A percentile compares a stretch with the other conserved stretches of the same genome.
These are phyloP conservation scores for Didymella exigua DNA, from an alignment of 2,329 filamentous ascomycete species.

Conservation along the genomic window DNA sequence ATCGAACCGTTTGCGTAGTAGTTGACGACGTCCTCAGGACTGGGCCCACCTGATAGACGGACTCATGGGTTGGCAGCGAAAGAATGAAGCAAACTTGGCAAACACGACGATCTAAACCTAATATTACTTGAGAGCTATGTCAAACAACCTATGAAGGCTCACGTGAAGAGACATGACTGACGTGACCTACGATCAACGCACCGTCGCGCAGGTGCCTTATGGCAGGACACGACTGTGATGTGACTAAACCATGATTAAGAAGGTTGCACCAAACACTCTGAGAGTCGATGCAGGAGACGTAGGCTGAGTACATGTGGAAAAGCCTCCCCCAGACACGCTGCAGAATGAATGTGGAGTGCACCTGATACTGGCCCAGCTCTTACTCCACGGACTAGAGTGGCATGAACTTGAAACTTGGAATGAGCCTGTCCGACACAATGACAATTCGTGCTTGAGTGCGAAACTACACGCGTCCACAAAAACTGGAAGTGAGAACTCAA, in stretches of 20 bases:
- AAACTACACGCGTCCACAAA: too few species aligned
- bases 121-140: not conserved
- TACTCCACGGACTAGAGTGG: not conserved
- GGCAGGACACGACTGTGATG: too few species aligned
- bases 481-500: too few species aligned
- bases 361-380: not conserved
- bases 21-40: not conserved
- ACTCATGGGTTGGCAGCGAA: not conserved
- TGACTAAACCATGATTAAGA: too few species aligned
- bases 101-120: not conserved
- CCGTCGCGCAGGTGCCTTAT: not conserved
- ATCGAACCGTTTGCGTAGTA: not conserved
- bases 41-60: not conserved
- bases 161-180: not conserved
- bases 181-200: not conserved
- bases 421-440: too few species aligned
- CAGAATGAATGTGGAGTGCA: not conserved
- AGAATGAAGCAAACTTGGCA: not conserved
- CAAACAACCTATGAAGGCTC: not conserved
- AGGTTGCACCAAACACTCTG: too few species aligned
- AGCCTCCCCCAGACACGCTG: not conserved
- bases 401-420: not conserved
- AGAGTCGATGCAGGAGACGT: not conserved
- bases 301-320: not conserved
- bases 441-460: too few species aligned